phyloP scores from a whole-genome alignment of 192 early-diverging fungal genomes.

The Backusella australiensis region DNA sequence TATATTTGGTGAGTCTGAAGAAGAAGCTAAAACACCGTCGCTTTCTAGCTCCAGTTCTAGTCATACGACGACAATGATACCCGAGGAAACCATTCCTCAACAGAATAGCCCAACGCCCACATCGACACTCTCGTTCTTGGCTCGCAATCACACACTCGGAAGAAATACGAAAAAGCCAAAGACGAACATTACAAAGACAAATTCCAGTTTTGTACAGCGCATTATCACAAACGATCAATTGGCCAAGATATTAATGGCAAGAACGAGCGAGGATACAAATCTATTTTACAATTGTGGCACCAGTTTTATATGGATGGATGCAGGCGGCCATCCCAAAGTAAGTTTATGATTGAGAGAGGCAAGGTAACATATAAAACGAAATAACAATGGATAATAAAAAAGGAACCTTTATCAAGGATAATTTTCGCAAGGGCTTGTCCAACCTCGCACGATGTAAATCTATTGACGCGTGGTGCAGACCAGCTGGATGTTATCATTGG shows the following conservation, averaged over 20 bases:
- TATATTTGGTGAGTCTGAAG: conserved; percentile 24
- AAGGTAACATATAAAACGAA: not conserved
- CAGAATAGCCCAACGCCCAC: conserved; percentile 17
- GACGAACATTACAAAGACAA: conserved; percentile 70
- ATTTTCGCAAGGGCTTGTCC: conserved; percentile 75
- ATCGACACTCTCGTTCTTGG: conserved; percentile 26
- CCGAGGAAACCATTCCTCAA: not conserved
- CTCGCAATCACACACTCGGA: conserved; percentile 16
- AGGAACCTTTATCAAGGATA: conserved; percentile 82
- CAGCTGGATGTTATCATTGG: conserved; percentile 87
- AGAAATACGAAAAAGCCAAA: conserved; percentile 44
- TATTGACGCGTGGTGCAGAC: conserved; percentile 66
- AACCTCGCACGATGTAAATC: conserved; percentile 86
- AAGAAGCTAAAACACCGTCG: conserved; percentile 14
- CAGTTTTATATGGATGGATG: conserved; percentile 72
- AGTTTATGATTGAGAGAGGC: not conserved
- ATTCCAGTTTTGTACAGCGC: conserved; percentile 69
- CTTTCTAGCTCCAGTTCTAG: conserved; percentile 10
- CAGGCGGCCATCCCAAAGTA: conserved; percentile 59
- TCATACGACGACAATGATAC: not conserved
- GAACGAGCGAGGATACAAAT: conserved; percentile 60
- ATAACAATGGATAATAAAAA: not conserved
- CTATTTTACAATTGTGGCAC: conserved; percentile 74
- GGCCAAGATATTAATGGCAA: conserved; percentile 56
- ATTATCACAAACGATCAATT: conserved; percentile 71